Conservation (phyloP, 2,329 filamentous ascomycete species). For the Colletotrichum endophyticum region DNA sequence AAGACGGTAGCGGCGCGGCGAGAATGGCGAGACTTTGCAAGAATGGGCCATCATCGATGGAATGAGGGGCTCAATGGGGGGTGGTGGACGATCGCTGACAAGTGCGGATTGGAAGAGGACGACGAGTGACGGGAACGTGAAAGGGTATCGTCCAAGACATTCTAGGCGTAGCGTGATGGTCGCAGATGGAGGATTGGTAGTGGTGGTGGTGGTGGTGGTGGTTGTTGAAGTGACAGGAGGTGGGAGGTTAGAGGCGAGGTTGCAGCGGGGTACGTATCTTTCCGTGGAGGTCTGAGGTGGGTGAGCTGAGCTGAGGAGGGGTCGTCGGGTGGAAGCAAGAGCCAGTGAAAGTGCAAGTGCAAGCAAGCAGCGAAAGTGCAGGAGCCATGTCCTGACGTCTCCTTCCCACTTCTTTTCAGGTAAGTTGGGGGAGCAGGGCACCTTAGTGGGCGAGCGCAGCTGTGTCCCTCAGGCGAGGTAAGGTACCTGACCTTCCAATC, state of each 20-base stretch:
- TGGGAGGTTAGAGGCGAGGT: not conserved
- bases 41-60: not conserved
- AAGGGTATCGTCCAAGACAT: not conserved
- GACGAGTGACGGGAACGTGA: not conserved
- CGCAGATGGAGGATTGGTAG: not conserved
- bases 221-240: not conserved
- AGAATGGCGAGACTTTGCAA: not conserved
- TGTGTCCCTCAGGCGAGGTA: not conserved
- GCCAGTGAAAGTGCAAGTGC: not conserved
- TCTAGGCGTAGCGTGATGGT: slow-evolving; percentile 8
- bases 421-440: not conserved
- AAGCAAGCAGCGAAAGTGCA: not conserved
- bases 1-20: slow-evolving; percentile 1
- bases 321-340: not conserved
- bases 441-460: not conserved
- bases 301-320: not conserved
- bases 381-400: not conserved
- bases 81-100: not conserved
- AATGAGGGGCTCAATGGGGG: not conserved
- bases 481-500: not conserved
- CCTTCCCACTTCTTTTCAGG: not conserved
- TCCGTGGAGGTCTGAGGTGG: not conserved
- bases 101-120: not conserved
- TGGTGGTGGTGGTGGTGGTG: not conserved
- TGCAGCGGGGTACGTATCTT: not conserved